Evolutionary conservation across 2,329 filamentous ascomycete genomes (phyloP).

Genomic region (Ophiosphaerella korrae): DNA sequence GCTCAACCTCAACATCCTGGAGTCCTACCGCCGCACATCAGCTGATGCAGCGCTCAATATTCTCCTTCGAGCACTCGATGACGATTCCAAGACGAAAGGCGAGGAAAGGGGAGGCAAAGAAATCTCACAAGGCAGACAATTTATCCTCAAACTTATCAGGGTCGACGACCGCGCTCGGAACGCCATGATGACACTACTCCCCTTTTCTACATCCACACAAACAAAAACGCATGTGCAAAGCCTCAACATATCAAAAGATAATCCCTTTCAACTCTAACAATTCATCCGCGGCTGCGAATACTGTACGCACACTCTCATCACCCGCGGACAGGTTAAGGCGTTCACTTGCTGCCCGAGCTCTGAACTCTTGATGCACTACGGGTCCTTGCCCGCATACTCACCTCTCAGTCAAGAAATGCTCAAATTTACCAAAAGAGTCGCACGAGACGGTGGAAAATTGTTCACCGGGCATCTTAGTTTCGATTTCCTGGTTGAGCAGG

Average conservation of each 20-base stretch:
- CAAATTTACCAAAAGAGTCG: constrained; percentile 61
- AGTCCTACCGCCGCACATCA: constrained; percentile 58
- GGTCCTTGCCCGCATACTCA: constrained; percentile 60
- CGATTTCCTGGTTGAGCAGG: constrained; percentile 66
- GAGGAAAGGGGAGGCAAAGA: constrained; percentile 2
- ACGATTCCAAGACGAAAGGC: constrained; percentile 1
- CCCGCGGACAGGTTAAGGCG: constrained; percentile 67
- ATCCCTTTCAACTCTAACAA: constrained; percentile 72
- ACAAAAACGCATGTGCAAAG: constrained; percentile 62
- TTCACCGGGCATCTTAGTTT: constrained; percentile 76
- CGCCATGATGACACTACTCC: constrained; percentile 67
- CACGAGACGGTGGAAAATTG: constrained; percentile 56
- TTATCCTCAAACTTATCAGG: constrained; percentile 70
- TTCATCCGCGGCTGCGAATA: constrained; percentile 68
- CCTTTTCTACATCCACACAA: constrained; percentile 57
- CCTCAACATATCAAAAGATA: constrained; percentile 59
- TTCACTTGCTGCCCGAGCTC: constrained; percentile 70
- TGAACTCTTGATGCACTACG: constrained; percentile 70
- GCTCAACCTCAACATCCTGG: constrained; percentile 49
- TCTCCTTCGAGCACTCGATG: constrained; percentile 42
- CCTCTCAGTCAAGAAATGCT: constrained; percentile 65
- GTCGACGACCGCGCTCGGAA: constrained; percentile 65
- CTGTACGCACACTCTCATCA: constrained; percentile 71
- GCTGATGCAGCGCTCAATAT: constrained; percentile 59
- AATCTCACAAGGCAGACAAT: constrained; percentile 51